Evolutionary conservation across 352 stramenopile species (phyloP), one percentile per base, ranked within the genome.

Genomic region (Pythium utonaiense): DNA sequence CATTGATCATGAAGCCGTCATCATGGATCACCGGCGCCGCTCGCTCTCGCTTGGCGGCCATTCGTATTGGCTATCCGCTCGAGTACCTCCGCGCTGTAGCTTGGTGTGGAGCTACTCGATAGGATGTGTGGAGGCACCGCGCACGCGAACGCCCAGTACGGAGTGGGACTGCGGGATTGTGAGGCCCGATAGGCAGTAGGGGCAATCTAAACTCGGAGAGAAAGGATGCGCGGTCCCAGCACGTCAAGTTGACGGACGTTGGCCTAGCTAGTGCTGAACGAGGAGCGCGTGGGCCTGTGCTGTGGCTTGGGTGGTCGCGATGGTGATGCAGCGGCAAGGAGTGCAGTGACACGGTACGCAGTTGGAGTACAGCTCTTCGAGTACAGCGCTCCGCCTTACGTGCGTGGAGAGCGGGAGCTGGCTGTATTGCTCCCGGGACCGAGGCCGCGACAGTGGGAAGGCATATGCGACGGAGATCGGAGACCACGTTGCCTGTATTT

Each of bases 1-100:
- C 82, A 53, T 95, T 91, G 66, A 95, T 83, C 24, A 80, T 89
- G 66, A 95, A 93, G 53, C 85, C 85, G 41, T 86, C 64, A n/a
- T 81, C 78, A 53, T 76, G 75, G 44, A 91, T 73, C 53, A 90
- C 65, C 1, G 81, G 74, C 24, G 74, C 67, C 19, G 76, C 74
- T 21, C 77, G 71, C 62, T 88, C 78, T 51, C 85, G 71, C 71
- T 84, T 91, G 17, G 75, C 65, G 77, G 60, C 52, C 60, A 66
- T 66, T 16, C 33, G n/a, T n/a, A n/a, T n/a, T 49, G 25, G 16
- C 16, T 27, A 33, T 9, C 28, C 5, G 28, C 28, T 33, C 28
- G 28, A 33, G 28, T 33, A 9, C 3, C 16, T 60, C 6, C 19
- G 28, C 48, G 25, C 6, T 21, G 5, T 42, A 30, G 5, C 27